Evolutionary conservation across 2,329 filamentous ascomycete species (phyloP), one percentile per base, ranked within the genome.

Genomic region (Monilinia fructigena): DNA sequence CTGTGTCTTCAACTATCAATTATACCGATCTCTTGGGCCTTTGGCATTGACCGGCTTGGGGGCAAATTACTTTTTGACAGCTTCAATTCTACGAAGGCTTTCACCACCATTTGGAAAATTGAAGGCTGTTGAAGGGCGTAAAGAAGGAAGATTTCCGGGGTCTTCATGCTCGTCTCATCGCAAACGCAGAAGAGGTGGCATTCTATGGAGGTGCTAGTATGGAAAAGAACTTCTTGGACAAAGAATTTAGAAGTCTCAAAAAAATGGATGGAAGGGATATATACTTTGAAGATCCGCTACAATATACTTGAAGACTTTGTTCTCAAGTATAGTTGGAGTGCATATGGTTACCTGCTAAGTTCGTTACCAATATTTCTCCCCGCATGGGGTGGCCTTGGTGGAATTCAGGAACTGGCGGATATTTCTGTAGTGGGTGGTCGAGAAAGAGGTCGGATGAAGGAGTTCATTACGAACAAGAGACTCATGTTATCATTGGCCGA

Each of bases 301-400:
- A 99, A 98, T 77, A 99, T 99, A 81, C 87, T 99, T 0, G 95
- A 99, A 76, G 95, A 99, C 77, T 97, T 99, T 74, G 92, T 99
- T 59, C 82, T 99, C 68, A 99, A 99, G 77, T 99, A 99, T 77
- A 95, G 92, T 71, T 99, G 95, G 95, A 98, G 93, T 70, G 95
- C 95, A 0, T 97, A 97, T 75, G 95, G 95, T 47, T 99, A 99
- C 75, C 84, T 98, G 47, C 84, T 99, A 66, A 95, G 94, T 1
- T 96, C 94, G 3, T 82, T 99, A 14, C 95, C 95, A 0, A 89
- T 98, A 58, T 99, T 98, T 79, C 82, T 99, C 23, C 95, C 95
- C 0, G 91, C 92, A 0, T 97, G 95, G 92, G 93, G 93, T 65
- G 94, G 95, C 40, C 79, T 94, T 45, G 92, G 89, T 55, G 91